These are phyloP conservation scores for Sphagnum fallax DNA, from an alignment of 228 moss, liverwort and hornwort species.

Conservation along the genomic window DNA sequence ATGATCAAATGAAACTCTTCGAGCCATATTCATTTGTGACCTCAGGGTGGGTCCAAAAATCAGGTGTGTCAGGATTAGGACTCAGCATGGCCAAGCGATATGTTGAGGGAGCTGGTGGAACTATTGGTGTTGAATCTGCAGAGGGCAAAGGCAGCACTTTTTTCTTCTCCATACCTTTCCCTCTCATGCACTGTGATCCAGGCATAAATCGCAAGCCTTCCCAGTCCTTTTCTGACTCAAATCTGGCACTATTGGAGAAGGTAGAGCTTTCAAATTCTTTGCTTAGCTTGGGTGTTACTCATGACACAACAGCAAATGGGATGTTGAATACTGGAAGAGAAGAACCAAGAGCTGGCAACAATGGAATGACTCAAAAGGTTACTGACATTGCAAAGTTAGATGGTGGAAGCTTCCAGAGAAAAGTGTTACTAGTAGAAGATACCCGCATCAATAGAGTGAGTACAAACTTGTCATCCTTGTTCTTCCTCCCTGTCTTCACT, in stretches of 20 bases:
- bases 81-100: constrained; percentile 74
- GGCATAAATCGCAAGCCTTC: too few relatives aligned
- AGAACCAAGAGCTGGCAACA: too few relatives aligned
- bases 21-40: constrained; percentile 73
- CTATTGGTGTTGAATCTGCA: constrained; percentile 65
- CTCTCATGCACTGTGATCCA: constrained; percentile 34
- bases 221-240: too few relatives aligned
- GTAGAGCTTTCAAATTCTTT: too few relatives aligned
- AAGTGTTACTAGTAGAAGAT: constrained; percentile 69
- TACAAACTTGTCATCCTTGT: constrained; percentile 3
- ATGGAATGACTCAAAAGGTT: too few relatives aligned
- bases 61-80: constrained; percentile 68
- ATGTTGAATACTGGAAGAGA: too few relatives aligned
- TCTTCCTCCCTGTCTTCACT: too few relatives aligned
- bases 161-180: constrained; percentile 69
- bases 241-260: too few relatives aligned
- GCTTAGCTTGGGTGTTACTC: too few relatives aligned
- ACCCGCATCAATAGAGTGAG: constrained; percentile 63
- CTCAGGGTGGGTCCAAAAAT: constrained; percentile 69
- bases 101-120: constrained; percentile 66
- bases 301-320: too few relatives aligned
- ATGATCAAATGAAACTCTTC: constrained; percentile 66
- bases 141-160: constrained; percentile 72
- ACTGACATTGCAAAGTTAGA: too few relatives aligned
- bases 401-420: neutral